phyloP scores from a whole-genome alignment of 495 filamentous ascomycete genomes.

The Letharia lupina region DNA sequence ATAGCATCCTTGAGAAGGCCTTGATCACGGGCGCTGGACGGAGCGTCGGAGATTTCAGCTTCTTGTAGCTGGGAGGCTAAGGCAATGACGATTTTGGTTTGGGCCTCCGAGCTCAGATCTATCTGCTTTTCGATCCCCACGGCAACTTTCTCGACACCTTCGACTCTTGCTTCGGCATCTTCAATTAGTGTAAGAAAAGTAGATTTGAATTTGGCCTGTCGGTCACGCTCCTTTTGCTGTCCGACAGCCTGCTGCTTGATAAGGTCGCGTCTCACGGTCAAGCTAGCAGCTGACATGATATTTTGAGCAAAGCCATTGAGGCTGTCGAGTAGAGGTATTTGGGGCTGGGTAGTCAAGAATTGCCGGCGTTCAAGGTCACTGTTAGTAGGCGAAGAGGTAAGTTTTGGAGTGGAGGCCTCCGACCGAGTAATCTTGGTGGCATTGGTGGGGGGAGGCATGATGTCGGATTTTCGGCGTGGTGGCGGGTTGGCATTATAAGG shows the following conservation, averaged over 20 bases:
- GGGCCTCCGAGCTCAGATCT: neutral
- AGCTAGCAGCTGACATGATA: slow-evolving; percentile 5
- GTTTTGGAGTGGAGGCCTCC: slow-evolving; percentile 6
- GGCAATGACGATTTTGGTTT: neutral
- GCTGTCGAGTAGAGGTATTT: neutral
- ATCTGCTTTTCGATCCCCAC: slow-evolving; percentile 9
- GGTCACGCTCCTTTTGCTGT: slow-evolving; percentile 7
- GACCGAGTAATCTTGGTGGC: neutral
- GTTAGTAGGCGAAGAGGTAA: neutral
- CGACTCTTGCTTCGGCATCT: slow-evolving; percentile 8
- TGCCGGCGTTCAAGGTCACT: neutral
- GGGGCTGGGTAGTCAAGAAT: neutral
- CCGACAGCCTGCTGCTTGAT: slow-evolving; percentile 5
- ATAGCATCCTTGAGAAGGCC: neutral
- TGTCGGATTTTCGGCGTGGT: slow-evolving; percentile 5
- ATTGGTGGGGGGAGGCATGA: slow-evolving; percentile 4
- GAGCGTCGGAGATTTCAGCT: neutral
- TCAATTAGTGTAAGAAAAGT: slow-evolving; percentile 7
- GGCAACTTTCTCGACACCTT: slow-evolving; percentile 4
- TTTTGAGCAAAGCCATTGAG: slow-evolving; percentile 7
- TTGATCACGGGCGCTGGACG: neutral
- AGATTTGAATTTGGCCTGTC: neutral
- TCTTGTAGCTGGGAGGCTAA: slow-evolving; percentile 3
- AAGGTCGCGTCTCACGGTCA: slow-evolving; percentile 11
- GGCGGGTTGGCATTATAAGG: neutral